Evolutionary conservation across 169 alveolate species (phyloP), one percentile per base, ranked within the genome.

Genomic region (Amoebophrya sp.): DNA sequence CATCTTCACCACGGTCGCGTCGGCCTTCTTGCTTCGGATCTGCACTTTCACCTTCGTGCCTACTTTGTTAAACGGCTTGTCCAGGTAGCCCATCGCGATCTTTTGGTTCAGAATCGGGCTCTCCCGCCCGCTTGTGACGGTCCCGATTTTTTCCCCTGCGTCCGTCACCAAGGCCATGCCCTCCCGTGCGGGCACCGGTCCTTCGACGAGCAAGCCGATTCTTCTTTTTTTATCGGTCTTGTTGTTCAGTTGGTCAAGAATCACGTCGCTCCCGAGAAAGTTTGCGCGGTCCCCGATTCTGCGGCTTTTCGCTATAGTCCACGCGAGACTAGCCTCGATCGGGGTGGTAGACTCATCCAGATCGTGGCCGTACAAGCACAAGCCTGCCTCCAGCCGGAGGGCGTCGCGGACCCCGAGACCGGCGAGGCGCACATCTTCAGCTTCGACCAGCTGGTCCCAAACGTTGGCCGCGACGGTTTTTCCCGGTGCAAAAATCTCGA

Each of bases 401-500:
- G 97, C 92, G 83, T 96, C 98, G 91, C 98, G 95, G 14, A 97
- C 97, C 33, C 97, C 98, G 0, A 96, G 55, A 0, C 97, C 97
- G 33, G 95, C 95, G 33, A 95, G 95, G 14, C 41, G 90, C n/a
- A 95, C 93, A 10, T 39, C 83, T 41, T 40, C 88, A 40, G 0
- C 33, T 0, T 0, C 77, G 40, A 47, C 38, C n/a, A 90, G 92
- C 35, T 0, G 14, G 55, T 33, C 91, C 88, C 29, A 10, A 38
- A 94, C 23, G 54, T 0, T 53, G n/a, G 40, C 47, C 47, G 77
- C 91, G 18, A 33, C 55, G n/a, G 0, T 23, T 35, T 33, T 39
- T n/a, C n/a, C n/a, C 40, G 91, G 91, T 53, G 54, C 77, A 23
- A 92, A 92, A 23, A 92, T 90, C 89, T 92, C 98, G 89, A 96